Percentiles rank a stretch among this genome's conserved stretches.
Evolutionary conservation across 1,139 yeast species (phyloP).

Genomic region (Geotrichum klebahnii): DNA sequence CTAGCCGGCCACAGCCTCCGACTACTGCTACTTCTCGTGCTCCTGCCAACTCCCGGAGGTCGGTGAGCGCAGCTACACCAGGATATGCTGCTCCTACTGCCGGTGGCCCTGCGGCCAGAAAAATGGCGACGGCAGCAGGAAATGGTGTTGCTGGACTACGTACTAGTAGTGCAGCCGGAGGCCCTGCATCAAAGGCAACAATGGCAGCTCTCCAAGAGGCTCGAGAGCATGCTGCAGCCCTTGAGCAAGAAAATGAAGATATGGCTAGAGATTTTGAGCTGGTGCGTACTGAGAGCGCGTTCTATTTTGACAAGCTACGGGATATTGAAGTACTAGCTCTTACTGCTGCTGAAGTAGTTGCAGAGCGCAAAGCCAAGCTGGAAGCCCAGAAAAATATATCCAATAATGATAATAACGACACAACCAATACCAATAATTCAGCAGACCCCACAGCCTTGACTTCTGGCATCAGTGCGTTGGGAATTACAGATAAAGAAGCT

Average conservation of each 20-base stretch:
- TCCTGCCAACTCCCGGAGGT: conserved; percentile 14
- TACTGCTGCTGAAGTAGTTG: conserved; percentile 52
- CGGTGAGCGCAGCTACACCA: conserved; percentile 3
- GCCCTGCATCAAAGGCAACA: conserved; percentile 14
- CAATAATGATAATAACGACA: conserved; percentile 34
- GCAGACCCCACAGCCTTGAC: conserved; percentile 8
- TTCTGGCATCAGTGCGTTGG: conserved; percentile 37
- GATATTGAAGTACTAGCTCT: conserved; percentile 81
- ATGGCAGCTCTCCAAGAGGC: conserved; percentile 21
- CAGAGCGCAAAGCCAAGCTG: conserved; percentile 37
- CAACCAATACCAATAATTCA: not conserved
- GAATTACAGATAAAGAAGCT: conserved; percentile 28
- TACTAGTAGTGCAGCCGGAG: conserved; percentile 17
- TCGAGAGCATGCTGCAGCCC: conserved; percentile 36
- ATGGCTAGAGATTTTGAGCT: conserved; percentile 44
- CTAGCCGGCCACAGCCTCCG: conserved; percentile 23
- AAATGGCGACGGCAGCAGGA: conserved; percentile 20
- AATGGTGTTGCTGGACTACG: conserved; percentile 30
- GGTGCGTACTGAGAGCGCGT: conserved; percentile 65
- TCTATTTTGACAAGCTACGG: conserved; percentile 82
- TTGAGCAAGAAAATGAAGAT: conserved; percentile 48
- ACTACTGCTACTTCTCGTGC: conserved; percentile 9
- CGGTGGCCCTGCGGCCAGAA: conserved; percentile 20
- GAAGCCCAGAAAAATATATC: conserved; percentile 22
- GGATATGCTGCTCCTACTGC: conserved; percentile 24